Base-by-base conservation (phyloP, 495 filamentous ascomycete species). In the Aspergillus diversus region DNA sequence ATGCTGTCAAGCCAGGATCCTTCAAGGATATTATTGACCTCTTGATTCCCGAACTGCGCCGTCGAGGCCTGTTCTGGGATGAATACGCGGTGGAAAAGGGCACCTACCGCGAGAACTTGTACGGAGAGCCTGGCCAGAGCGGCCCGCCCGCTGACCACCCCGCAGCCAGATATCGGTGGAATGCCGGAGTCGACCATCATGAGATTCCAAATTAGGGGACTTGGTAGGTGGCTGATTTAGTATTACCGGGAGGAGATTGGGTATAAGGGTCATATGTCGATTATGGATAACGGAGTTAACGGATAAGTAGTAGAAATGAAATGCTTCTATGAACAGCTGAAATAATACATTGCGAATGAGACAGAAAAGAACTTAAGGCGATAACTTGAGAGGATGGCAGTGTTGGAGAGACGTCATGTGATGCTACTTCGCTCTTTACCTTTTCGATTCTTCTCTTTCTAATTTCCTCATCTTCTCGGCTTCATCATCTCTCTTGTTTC, bases 11-110 rank as follows among this genome's bases (percentile, higher is more conserved):
- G 57, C 87, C 87, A 0, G 80, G 82, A 37, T 84, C 86, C 0
- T 90, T 90, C 77, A 79, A 83, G 55, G 87, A 89, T 59, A 79
- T 89, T 39, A 82, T 86, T 59, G 83, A 89, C 39, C 63, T 83
- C 12, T 69, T 79, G 55, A 65, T 79, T 11, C 75, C 82, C 47
- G 73, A 83, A 70, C 62, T 84, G 13, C 80, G 79, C 37, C 66
- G 67, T 7, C 72, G 82, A 5, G 78, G 80, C 3, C 68, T 84
- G 8, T 83, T 84, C 72, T 79, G 77, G 72, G 70, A 81, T 17
- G 81, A 81, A 53, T 79, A 79, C 63, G 76, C 79, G 8, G 79
- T 74, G 7, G 64, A 67, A 5, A 75, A 77, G 56, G 80, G 76
- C 35, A 82, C 81, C 1, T 83, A 80, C 50, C 75, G 82, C 4